Evolutionary conservation across 495 filamentous ascomycete genomes (phyloP).

Genomic region (Viridothelium virens): DNA sequence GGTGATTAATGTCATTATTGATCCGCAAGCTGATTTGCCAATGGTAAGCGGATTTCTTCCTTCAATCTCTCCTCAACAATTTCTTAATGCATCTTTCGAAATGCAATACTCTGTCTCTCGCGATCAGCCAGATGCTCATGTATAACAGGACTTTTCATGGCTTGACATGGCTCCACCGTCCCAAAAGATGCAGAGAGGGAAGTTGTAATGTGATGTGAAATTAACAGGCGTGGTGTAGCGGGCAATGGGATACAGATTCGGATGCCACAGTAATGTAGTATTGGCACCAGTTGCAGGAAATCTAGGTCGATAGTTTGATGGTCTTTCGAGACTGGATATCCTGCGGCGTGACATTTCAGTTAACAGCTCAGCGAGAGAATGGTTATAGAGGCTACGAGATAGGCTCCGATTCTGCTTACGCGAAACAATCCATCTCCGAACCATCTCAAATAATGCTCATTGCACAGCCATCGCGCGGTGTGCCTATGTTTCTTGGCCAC

Average conservation of each 20-base stretch:
- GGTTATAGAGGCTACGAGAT: too few species aligned
- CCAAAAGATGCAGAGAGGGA: slow-evolving; percentile 14
- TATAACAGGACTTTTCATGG: slow-evolving; percentile 21
- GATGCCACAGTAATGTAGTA: not conserved
- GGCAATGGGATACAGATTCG: not conserved
- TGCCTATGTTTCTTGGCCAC: too few species aligned
- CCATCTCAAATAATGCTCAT: too few species aligned
- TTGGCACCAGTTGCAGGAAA: not conserved
- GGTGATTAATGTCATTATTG: slow-evolving; percentile 55
- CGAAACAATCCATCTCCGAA: too few species aligned
- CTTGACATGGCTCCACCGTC: slow-evolving; percentile 18
- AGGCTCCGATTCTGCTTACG: too few species aligned
- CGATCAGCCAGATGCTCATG: slow-evolving; percentile 13
- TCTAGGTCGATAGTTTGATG: not conserved
- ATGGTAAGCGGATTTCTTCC: slow-evolving; percentile 18
- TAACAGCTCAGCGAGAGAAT: not conserved
- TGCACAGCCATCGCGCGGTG: too few species aligned
- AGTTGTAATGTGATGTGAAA: not conserved
- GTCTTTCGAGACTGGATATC: not conserved
- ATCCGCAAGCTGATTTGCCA: slow-evolving; percentile 27
- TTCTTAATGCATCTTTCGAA: not conserved
- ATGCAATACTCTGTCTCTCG: not conserved
- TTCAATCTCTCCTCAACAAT: not conserved
- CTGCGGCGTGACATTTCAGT: not conserved
- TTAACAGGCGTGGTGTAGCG: not conserved